phyloP scores from a whole-genome alignment of 2,329 filamentous ascomycete species.

The Trichoderma sp. region DNA sequence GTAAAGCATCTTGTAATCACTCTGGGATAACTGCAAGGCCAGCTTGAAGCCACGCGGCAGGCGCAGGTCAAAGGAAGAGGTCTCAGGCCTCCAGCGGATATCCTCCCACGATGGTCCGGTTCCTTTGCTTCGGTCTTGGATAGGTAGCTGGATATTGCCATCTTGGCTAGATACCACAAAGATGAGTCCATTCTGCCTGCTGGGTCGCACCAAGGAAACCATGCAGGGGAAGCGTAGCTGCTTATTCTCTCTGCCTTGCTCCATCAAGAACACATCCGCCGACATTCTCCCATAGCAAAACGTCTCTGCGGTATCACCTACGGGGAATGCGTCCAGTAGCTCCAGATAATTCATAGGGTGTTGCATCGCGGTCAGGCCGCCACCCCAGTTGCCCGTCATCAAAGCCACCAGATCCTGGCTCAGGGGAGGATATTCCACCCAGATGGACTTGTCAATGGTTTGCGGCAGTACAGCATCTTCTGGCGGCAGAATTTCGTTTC shows the following conservation, averaged over 20 bases:
- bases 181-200: constrained; percentile 68
- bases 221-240: constrained; percentile 71
- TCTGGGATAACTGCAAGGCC: constrained; percentile 68
- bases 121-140: constrained; percentile 65
- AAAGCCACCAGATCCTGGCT: constrained; percentile 71
- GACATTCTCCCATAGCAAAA: constrained; percentile 81
- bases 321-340: constrained; percentile 69
- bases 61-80: constrained; percentile 65
- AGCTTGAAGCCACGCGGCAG: constrained; percentile 76
- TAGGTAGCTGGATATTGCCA: constrained; percentile 71
- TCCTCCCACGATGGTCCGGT: constrained; percentile 79
- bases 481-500: constrained; percentile 76
- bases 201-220: constrained; percentile 71
- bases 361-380: constrained; percentile 51
- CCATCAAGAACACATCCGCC: constrained; percentile 73
- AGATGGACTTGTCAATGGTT: constrained; percentile 77
- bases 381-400: constrained; percentile 62
- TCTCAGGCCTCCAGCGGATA: constrained; percentile 74
- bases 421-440: constrained; percentile 75
- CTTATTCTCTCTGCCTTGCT: constrained; percentile 68
- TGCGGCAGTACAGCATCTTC: constrained; percentile 71
- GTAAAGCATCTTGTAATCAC: constrained; percentile 78
- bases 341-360: constrained; percentile 51
- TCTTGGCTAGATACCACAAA: constrained; percentile 79
- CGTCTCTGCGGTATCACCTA: constrained; percentile 70